Evolutionary conservation across 345 rosid genomes (phyloP).

Genomic region (Aquilaria malaccensis): DNA sequence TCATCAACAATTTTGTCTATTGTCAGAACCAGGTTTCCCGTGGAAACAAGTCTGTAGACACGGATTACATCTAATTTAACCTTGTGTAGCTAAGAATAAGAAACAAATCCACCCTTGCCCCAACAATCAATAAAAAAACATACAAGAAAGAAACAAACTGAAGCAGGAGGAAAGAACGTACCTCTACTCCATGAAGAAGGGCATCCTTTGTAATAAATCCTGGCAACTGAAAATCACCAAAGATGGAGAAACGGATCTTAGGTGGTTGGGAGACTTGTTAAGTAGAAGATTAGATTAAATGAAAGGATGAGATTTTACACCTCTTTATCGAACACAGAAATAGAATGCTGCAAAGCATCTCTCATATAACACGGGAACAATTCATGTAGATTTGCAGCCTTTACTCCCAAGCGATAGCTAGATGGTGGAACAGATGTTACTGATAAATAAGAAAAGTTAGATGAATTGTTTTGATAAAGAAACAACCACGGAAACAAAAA

Average conservation of each 20-base stretch:
- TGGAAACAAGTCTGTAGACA: too few species aligned
- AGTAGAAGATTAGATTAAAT: not conserved
- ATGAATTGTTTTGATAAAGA: not conserved
- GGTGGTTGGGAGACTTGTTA: not conserved
- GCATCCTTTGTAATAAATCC: constrained; percentile 83
- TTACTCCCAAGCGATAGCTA: constrained; percentile 88
- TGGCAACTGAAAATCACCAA: constrained; percentile 54
- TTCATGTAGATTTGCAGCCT: constrained; percentile 75
- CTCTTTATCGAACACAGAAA: constrained; percentile 76
- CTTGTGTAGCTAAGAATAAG: too few species aligned
- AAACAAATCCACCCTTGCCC: too few species aligned
- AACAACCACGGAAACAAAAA: not conserved
- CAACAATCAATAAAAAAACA: too few species aligned
- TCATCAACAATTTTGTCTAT: too few species aligned
- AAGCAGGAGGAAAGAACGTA: constrained; percentile 13
- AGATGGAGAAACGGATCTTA: constrained; percentile 11
- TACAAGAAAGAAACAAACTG: constrained; percentile 1
- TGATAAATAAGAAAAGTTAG: constrained; percentile 27
- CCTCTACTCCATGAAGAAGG: constrained; percentile 98
- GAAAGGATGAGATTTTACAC: constrained; percentile 21
- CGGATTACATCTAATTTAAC: too few species aligned
- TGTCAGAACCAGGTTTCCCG: too few species aligned
- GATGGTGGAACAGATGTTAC: constrained; percentile 72
- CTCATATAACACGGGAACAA: constrained; percentile 66
- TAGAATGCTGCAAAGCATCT: constrained; percentile 59